These are phyloP conservation scores for Paramarasmius palmivorus DNA, from an alignment of 1,284 basidiomycete species.

Conservation along the genomic window DNA sequence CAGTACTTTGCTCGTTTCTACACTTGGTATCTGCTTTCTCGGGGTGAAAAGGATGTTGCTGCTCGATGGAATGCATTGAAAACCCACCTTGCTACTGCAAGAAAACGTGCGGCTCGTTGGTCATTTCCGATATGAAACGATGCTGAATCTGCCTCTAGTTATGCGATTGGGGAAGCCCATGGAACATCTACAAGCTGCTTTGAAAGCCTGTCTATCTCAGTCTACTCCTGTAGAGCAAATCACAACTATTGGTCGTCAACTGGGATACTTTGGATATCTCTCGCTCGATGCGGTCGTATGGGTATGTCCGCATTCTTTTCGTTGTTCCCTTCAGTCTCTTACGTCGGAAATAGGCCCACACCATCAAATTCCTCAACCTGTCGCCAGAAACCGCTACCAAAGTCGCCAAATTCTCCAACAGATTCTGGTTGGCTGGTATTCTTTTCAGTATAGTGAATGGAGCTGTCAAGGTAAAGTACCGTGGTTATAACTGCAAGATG, in stretches of 20 bases:
- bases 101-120: conserved; percentile 69
- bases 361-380: conserved; percentile 70
- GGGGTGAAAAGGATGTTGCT: conserved; percentile 66
- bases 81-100: conserved; percentile 71
- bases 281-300: conserved; percentile 81
- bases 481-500: neutral
- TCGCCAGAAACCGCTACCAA: conserved; percentile 65
- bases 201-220: conserved; percentile 70
- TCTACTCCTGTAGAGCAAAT: conserved; percentile 75
- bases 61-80: conserved; percentile 81
- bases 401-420: conserved; percentile 75
- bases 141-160: conserved; percentile 48
- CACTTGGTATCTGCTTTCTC: conserved; percentile 76
- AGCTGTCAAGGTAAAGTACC: conserved; percentile 57
- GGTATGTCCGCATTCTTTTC: conserved; percentile 48
- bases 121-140: conserved; percentile 7
- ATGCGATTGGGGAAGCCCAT: conserved; percentile 92
- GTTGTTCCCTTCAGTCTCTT: conserved; percentile 5
- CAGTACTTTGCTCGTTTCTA: conserved; percentile 94
- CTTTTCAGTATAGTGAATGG: conserved; percentile 72
- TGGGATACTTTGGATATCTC: conserved; percentile 92
- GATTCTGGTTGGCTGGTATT: conserved; percentile 92
- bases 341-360: conserved; percentile 49
- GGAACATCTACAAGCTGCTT: conserved; percentile 92
- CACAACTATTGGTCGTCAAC: conserved; percentile 81